Percentiles rank a stretch among this genome's conserved stretches.
Evolutionary conservation across 306 rosid species (phyloP).

Genomic region (Chamaecrista fasciculata): DNA sequence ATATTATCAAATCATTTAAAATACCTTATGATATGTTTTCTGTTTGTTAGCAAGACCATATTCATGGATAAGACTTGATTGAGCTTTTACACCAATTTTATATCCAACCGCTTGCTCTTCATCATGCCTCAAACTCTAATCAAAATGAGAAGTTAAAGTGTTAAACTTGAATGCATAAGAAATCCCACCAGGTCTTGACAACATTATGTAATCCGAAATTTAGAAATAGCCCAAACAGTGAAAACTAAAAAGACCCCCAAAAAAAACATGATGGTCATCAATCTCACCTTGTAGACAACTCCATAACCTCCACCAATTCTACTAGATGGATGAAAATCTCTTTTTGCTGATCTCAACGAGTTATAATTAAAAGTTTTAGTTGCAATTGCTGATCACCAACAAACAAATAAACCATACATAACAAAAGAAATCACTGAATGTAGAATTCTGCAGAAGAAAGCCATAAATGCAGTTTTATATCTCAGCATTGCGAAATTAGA

Average conservation of each 20-base stretch:
- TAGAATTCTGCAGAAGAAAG: not conserved
- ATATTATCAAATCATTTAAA: too few relatives aligned
- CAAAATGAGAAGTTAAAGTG: not conserved
- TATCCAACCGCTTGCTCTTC: not conserved
- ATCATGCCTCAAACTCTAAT: not conserved
- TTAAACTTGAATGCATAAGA: not conserved
- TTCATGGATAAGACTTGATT: constrained; percentile 11
- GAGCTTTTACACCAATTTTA: constrained; percentile 17
- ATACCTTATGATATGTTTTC: constrained; percentile 43
- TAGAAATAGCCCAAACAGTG: not conserved
- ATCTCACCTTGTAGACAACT: constrained; percentile 75
- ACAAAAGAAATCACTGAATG: constrained; percentile 6
- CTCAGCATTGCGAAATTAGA: constrained; percentile 15
- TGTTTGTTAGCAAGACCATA: constrained; percentile 26
- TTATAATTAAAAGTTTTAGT: constrained; percentile 53
- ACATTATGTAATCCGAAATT: not conserved
- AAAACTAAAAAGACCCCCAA: not conserved
- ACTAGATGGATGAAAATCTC: constrained; percentile 70
- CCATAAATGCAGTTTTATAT: not conserved
- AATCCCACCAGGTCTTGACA: not conserved
- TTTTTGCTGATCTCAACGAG: constrained; percentile 79
- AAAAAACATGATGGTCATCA: not conserved
- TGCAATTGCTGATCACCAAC: constrained; percentile 46
- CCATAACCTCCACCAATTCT: constrained; percentile 94
- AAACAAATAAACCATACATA: constrained; percentile 31